Percentiles rank a stretch among this genome's conserved stretches.
phyloP scores from a whole-genome alignment of 371 early-diverging fungal genomes.

The Cokeromyces recurvatus region DNA sequence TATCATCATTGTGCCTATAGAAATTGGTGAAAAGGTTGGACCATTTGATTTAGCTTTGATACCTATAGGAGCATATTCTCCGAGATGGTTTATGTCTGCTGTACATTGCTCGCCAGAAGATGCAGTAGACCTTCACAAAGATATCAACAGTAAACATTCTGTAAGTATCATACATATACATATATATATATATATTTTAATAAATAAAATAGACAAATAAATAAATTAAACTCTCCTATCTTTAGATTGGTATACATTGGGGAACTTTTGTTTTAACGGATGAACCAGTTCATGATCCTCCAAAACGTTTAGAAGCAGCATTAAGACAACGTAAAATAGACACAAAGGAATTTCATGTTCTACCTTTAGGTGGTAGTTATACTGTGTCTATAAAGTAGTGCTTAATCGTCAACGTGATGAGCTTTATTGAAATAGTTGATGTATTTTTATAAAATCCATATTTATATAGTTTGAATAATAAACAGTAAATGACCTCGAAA shows the following conservation, averaged over 20 bases:
- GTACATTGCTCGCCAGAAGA: constrained; percentile 76
- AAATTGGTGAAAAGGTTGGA: constrained; percentile 69
- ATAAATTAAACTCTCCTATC: too few species aligned
- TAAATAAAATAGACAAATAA: background rate
- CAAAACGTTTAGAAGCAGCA: constrained; percentile 41
- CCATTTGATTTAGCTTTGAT: constrained; percentile 71
- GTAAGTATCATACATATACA: constrained; percentile 46
- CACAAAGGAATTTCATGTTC: constrained; percentile 42
- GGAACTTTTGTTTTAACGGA: constrained; percentile 48
- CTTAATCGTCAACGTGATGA: too few species aligned
- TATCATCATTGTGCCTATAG: too few species aligned
- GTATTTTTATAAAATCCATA: too few species aligned
- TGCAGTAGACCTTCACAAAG: constrained; percentile 72
- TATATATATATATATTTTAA: background rate
- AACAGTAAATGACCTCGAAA: background rate
- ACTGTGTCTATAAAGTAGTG: constrained; percentile 4
- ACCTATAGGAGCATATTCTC: constrained; percentile 82
- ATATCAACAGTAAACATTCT: constrained; percentile 57
- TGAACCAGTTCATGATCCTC: constrained; percentile 57
- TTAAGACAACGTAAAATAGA: constrained; percentile 48
- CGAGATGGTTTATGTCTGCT: constrained; percentile 65
- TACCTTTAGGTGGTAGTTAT: constrained; percentile 58
- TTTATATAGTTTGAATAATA: too few species aligned
- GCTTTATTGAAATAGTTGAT: background rate
- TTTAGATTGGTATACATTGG: constrained; percentile 35